These are phyloP conservation scores for Moricandia moricandioides DNA, from an alignment of 345 rosid genomes.

Conservation along the genomic window DNA sequence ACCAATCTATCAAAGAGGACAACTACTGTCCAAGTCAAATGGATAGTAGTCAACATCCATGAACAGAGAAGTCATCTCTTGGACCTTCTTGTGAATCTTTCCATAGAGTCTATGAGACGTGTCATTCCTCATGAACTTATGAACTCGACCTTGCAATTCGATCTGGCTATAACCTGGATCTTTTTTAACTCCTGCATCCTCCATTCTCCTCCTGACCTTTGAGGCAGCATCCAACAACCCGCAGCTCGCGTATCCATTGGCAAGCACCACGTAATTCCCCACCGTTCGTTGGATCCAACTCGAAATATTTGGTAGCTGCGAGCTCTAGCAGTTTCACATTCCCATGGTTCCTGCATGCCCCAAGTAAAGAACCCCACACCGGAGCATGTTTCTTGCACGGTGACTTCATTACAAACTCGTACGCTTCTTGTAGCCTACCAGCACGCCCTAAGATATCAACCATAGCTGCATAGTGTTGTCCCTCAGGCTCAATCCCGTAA, in stretches of 20 bases:
- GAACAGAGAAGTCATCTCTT: slow-evolving; percentile 42
- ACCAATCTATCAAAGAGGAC: slow-evolving; percentile 8
- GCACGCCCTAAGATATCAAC: slow-evolving; percentile 70
- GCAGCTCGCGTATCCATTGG: slow-evolving; percentile 60
- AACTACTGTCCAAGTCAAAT: slow-evolving; percentile 9
- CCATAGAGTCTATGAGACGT: slow-evolving; percentile 46
- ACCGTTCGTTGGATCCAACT: slow-evolving; percentile 58
- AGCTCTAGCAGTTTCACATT: slow-evolving; percentile 49
- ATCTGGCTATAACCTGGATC: slow-evolving; percentile 70
- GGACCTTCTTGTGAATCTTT: slow-evolving; percentile 48
- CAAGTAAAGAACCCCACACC: slow-evolving; percentile 72
- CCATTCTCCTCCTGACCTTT: slow-evolving; percentile 57
- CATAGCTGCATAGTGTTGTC: slow-evolving; percentile 66
- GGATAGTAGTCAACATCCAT: slow-evolving; percentile 46
- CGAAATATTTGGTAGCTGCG: slow-evolving; percentile 53
- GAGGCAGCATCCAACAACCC: slow-evolving; percentile 62
- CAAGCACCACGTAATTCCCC: slow-evolving; percentile 64
- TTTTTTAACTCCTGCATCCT: slow-evolving; percentile 46
- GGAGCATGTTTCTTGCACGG: slow-evolving; percentile 56
- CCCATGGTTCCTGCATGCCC: slow-evolving; percentile 65
- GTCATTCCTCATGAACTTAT: slow-evolving; percentile 53
- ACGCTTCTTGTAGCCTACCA: slow-evolving; percentile 65
- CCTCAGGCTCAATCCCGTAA: slow-evolving; percentile 57
- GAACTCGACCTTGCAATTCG: slow-evolving; percentile 55
- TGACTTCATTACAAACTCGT: slow-evolving; percentile 52